These are phyloP conservation scores for Xenosphaeropsis pyriputrescens DNA, from an alignment of 2,329 filamentous ascomycete species.

Conservation along the genomic window DNA sequence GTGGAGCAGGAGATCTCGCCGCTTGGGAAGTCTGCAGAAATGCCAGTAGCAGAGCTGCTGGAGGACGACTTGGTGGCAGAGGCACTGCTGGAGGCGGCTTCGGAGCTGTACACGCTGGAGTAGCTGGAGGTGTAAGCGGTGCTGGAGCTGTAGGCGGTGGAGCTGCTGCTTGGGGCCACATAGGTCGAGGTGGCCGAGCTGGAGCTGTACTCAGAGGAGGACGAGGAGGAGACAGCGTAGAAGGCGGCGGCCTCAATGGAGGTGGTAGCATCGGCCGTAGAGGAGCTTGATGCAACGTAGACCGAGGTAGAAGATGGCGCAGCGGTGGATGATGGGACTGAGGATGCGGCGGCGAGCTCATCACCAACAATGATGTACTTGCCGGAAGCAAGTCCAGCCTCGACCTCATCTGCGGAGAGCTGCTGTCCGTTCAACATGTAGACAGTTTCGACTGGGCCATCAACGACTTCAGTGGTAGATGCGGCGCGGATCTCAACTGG, in stretches of 20 bases:
- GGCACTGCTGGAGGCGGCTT: constrained; percentile 13
- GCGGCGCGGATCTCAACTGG: constrained; percentile 28
- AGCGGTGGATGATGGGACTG: constrained; percentile 25
- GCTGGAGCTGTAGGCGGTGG: constrained; percentile 19
- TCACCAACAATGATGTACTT: constrained; percentile 53
- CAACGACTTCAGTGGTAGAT: constrained; percentile 25
- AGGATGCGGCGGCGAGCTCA: constrained; percentile 22
- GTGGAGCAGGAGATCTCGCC: constrained; percentile 53
- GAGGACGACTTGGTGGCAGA: constrained; percentile 7
- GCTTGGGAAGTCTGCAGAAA: constrained; percentile 60
- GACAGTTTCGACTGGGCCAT: constrained; percentile 47
- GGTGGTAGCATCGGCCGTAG: constrained; percentile 15
- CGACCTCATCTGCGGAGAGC: constrained; percentile 49
- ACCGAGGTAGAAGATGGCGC: constrained; percentile 23
- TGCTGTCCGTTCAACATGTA: constrained; percentile 44
- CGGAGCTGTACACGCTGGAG: constrained; percentile 8
- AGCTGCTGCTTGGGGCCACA: constrained; percentile 21
- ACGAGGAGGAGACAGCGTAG: constrained; percentile 8
- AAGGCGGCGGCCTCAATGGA: constrained; percentile 9
- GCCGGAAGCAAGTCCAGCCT: constrained; percentile 56
- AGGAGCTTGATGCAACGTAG: constrained; percentile 13
- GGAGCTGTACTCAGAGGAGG: constrained; percentile 7
- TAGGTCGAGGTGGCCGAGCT: constrained; percentile 19
- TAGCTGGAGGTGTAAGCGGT: constrained; percentile 12
- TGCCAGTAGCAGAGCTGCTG: constrained; percentile 28